A percentile compares a stretch with the other conserved stretches of the same genome.
These are phyloP conservation scores for Pseudogymnoascus sp. DNA, from an alignment of 2,329 filamentous ascomycete genomes.

Conservation along the genomic window DNA sequence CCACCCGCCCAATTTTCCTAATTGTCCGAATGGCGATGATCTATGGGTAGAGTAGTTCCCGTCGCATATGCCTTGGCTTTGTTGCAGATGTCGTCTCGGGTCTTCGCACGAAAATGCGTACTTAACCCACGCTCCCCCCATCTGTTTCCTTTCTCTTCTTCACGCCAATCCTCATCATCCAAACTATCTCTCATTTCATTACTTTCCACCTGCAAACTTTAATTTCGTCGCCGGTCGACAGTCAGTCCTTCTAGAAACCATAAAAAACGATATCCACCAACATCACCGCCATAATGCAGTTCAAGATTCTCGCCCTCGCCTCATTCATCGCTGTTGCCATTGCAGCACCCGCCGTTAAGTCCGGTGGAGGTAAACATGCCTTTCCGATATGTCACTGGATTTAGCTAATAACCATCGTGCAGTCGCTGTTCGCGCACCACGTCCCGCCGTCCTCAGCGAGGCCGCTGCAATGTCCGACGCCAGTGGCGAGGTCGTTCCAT, in stretches of 20 bases:
- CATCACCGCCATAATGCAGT: conserved; percentile 5
- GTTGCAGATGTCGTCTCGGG: not conserved
- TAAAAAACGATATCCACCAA: not conserved
- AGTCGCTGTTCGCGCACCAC: not conserved
- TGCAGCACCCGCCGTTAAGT: not conserved
- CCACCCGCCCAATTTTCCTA: not conserved
- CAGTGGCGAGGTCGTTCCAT: not conserved
- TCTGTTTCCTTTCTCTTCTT: not conserved
- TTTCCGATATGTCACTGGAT: not conserved
- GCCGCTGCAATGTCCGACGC: not conserved
- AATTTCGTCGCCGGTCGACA: conserved; percentile 4
- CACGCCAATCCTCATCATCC: conserved; percentile 5
- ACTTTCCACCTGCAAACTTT: not conserved
- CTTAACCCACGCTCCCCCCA: not conserved
- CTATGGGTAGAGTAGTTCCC: conserved; percentile 1
- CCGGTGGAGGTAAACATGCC: not conserved
- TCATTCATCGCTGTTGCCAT: not conserved
- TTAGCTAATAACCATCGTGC: not conserved
- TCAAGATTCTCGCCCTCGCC: not conserved
- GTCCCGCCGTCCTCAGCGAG: not conserved
- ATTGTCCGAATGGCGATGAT: not conserved
- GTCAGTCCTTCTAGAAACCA: not conserved
- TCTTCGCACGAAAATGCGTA: not conserved
- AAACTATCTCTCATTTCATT: not conserved
- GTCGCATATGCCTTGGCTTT: not conserved